Percentiles rank a stretch among this genome's conserved stretches.
These are phyloP conservation scores for Bipolaris cookei DNA, from an alignment of 2,329 filamentous ascomycete genomes.

Conservation along the genomic window DNA sequence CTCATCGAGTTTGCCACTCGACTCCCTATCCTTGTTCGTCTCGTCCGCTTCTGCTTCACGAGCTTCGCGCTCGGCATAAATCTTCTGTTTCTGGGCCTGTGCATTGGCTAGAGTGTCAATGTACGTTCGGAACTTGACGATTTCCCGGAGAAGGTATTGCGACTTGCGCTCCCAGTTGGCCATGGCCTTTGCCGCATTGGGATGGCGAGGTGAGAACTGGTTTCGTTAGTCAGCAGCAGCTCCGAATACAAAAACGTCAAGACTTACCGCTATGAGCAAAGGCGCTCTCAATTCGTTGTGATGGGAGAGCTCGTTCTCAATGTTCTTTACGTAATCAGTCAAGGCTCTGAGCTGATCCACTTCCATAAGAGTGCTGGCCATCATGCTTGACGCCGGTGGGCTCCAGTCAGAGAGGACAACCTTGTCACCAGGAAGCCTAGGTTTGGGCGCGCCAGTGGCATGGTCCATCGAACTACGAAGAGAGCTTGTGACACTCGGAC, in stretches of 20 bases:
- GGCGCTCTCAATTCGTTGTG: conserved; percentile 89
- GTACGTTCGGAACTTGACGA: conserved; percentile 95
- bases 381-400: conserved; percentile 88
- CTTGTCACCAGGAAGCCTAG: conserved; percentile 82
- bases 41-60: conserved; percentile 28
- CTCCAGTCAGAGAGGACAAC: conserved; percentile 86
- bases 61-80: conserved; percentile 60
- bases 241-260: background rate
- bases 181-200: conserved; percentile 84
- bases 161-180: conserved; percentile 97
- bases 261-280: conserved; percentile 77
- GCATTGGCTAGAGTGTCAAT: conserved; percentile 83
- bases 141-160: conserved; percentile 87
- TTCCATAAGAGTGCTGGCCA: conserved; percentile 78
- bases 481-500: conserved; percentile 66
- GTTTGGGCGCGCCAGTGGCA: conserved; percentile 61
- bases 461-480: conserved; percentile 66
- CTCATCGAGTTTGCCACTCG: conserved; percentile 24
- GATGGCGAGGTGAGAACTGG: conserved; percentile 79
- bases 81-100: conserved; percentile 70
- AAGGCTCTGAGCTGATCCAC: conserved; percentile 80
- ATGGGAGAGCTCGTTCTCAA: conserved; percentile 82
- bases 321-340: conserved; percentile 77
- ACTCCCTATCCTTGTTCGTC: conserved; percentile 17
- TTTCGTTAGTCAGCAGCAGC: conserved; percentile 18